These are phyloP conservation scores for Bryopsis sp. DNA, from an alignment of 139 green algal genomes.

Conservation along the genomic window DNA sequence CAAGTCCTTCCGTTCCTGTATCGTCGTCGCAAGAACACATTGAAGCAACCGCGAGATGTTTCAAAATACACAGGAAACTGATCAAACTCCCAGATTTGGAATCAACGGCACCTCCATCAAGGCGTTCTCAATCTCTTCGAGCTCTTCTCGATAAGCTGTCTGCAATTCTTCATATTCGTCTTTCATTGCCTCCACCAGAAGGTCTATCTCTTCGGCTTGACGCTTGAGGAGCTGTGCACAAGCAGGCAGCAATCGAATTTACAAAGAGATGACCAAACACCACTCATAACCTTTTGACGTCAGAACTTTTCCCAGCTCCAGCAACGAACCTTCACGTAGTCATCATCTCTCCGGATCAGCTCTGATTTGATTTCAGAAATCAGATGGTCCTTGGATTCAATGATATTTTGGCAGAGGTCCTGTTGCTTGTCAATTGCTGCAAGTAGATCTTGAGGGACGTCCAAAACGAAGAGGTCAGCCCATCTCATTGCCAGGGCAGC, in stretches of 20 bases:
- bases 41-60: too few species aligned
- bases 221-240: constrained; percentile 35
- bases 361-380: constrained; percentile 53
- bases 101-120: constrained; percentile 68
- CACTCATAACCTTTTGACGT: constrained; percentile 26
- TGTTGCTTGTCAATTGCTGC: constrained; percentile 54
- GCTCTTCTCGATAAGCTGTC: constrained; percentile 41
- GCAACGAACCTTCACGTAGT: constrained; percentile 51
- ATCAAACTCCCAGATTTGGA: too few species aligned
- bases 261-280: neutral
- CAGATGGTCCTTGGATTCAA: constrained; percentile 53
- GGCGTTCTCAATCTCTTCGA: constrained; percentile 55
- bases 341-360: constrained; percentile 69
- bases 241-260: neutral
- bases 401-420: constrained; percentile 48
- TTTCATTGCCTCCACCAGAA: constrained; percentile 44
- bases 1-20: constrained; percentile 51
- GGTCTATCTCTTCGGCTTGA: constrained; percentile 54
- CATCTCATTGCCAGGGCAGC: constrained; percentile 59
- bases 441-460: constrained; percentile 57
- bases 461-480: constrained; percentile 54
- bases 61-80: neutral
- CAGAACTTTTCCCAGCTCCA: constrained; percentile 23
- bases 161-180: constrained; percentile 50
- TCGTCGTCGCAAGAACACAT: too few species aligned